Evolutionary conservation across 331 rosid genomes (phyloP), one percentile per base, ranked within the genome.

Genomic region (Rhamnella rubrinervis): DNA sequence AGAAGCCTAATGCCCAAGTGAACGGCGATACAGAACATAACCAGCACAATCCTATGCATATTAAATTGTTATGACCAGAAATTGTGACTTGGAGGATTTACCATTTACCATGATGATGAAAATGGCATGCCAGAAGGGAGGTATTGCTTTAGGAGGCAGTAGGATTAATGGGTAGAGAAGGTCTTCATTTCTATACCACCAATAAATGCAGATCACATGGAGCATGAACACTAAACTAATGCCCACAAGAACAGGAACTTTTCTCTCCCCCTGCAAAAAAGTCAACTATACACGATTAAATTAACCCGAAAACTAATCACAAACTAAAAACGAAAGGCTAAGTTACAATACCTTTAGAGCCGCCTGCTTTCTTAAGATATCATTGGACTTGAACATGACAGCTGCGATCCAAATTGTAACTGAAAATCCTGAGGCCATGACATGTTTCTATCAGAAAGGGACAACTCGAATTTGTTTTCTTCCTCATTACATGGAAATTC

Each of bases 321-420:
- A n/a, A 1, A 3, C 7, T 8, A 19, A 19, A 9, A 63, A 17
- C 59, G 44, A 51, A 57, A 25, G 23, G 58, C 8, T 12, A 44
- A 68, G 62, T 6, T 25, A 26, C n/a, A 44, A 23, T 26, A 91
- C 97, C 92, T 88, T 91, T 67, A 91, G 74, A 47, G 97, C 95
- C 53, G 97, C 91, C 81, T 93, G 97, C 68, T 87, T 93, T 71
- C 89, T 76, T 52, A 93, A 79, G 40, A 93, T 87, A 75, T 93
- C 98, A 76, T 93, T 93, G 1, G 98, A 93, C 85, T 93, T 93
- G 76, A 87, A 93, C 89, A 93, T 90, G 31, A 93, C 83, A 31
- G 87, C 96, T 39, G 96, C 92, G 74, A 91, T 89, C 97, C 98
- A 93, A 71, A 91, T 85, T 12, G 97, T 89, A 6, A 70, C 66